Base-by-base conservation (phyloP, 805 yeast species). In the Zygoascus tannicola region DNA sequence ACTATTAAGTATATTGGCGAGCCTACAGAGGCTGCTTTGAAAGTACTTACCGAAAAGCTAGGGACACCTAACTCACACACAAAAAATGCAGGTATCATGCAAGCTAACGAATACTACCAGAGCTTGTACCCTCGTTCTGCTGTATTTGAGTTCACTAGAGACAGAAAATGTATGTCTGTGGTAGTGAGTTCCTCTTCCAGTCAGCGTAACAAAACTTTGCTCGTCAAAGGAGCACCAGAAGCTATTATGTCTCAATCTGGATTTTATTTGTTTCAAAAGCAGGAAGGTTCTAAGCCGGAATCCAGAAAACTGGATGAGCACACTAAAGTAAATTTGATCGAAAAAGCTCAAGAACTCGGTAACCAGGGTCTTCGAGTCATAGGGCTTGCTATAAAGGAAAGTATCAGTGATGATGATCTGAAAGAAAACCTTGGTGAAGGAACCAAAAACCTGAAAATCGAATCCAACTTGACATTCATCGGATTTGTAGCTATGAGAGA, bases 161-260 rank as follows among this genome's bases (percentile, higher is more conserved):
- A 50, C 57, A 67, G 70, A 40, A 75, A 74, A 55, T 64, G 76
- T 51, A 75, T 75, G 80, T 70, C 78, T 12, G 75, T 74, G 2
- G 52, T 73, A 15, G 67, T 69, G 36, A 14, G 39, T 22, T 39
- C 45, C 5, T 8, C 30, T 26, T 8, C 30, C 12, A 26, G 15
- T 4, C 53, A 57, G 19, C 56, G 49, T 16, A 44, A 44, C 4
- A 35, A 43, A 12, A 44, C 35, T 8, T 50, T 69, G 28, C 66
- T 69, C 42, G 69, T 75, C 14, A 75, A 75, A 54, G 80, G 80
- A 48, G 80, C 80, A 0, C 78, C 76, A 20, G 80, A 75, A 56
- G 62, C 70, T 41, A 53, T 75, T 33, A 54, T 75, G 37, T 59
- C 56, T 2, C 60, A 72, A 42, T 73, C 76, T 41, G 57, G 63